Evolutionary conservation across 2,329 filamentous ascomycete genomes (phyloP).

Genomic region (Kalmusia sp.): DNA sequence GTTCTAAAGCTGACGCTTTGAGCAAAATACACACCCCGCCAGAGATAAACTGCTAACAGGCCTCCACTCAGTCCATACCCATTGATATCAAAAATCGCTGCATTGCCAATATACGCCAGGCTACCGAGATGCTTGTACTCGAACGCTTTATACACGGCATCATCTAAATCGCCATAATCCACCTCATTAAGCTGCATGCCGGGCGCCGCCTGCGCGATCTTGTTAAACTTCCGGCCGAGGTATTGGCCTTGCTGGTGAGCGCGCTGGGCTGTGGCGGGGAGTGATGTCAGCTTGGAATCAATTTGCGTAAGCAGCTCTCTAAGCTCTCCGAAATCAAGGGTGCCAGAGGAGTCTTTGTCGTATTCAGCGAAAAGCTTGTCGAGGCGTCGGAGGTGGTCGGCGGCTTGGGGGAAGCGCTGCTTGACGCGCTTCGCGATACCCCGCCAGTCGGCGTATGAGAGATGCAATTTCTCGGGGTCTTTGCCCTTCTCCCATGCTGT

Average conservation of each 20-base stretch:
- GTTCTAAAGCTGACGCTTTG: constrained; percentile 95
- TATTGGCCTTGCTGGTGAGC: constrained; percentile 96
- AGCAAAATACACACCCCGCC: constrained; percentile 96
- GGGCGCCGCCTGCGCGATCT: constrained; percentile 78
- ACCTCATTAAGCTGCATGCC: constrained; percentile 82
- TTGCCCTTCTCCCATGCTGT: constrained; percentile 91
- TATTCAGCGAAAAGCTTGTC: constrained; percentile 92
- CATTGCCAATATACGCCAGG: constrained; percentile 94
- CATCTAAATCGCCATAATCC: constrained; percentile 87
- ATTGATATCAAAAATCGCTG: constrained; percentile 89
- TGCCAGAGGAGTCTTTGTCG: constrained; percentile 91
- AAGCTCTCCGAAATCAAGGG: constrained; percentile 92
- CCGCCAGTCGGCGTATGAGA: constrained; percentile 90
- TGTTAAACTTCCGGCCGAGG: constrained; percentile 92
- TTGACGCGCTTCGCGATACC: constrained; percentile 82
- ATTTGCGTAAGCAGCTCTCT: constrained; percentile 89
- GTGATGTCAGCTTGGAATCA: constrained; percentile 89
- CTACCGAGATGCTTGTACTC: constrained; percentile 92
- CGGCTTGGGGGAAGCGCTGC: constrained; percentile 88
- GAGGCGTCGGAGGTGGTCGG: constrained; percentile 83
- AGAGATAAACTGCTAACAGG: constrained; percentile 91
- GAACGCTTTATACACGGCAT: constrained; percentile 91
- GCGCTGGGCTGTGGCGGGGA: constrained; percentile 94
- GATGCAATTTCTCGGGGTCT: constrained; percentile 84
- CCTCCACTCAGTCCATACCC: constrained; percentile 83